Evolutionary conservation across 345 rosid species (phyloP), one percentile per base, ranked within the genome.

Genomic region (Lepidium africanum): DNA sequence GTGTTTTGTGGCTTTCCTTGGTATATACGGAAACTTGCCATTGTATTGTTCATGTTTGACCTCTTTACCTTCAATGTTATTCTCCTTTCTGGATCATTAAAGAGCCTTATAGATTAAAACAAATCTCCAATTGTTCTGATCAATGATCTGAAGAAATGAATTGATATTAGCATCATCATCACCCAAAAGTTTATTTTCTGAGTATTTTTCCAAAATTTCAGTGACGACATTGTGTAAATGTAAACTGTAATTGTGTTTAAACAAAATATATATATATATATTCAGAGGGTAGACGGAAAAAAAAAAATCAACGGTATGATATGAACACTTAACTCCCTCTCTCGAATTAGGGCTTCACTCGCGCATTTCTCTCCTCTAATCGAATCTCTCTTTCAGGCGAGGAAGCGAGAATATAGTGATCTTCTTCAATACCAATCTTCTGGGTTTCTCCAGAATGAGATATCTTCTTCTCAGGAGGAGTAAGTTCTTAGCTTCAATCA

Each of bases 391-490:
- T 25, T 59, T 21, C 51, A 62, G 11, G 8, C 32, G 69, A 62
- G 40, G 36, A 71, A 62, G 49, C 50, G 10, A 50, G 13, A 60
- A 63, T n/a, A 15, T 30, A 41, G 47, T 59, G 42, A 66, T 42
- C 77, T 19, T 54, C 56, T 54, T 21, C 49, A 36, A 9, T 25
- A 8, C 35, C 13, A 35, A 0, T 41, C 53, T 55, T 45, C 62
- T 65, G 72, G 72, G 71, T 10, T 23, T 48, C 59, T 38, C 69
- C 52, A 52, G 51, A 67, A 76, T 80, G 82, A 81, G 71, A 32
- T 63, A 48, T 23, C 63, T 74, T 12, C 71, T 83, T 60, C 76
- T 30, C 49, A 53, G 69, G 35, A 65, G 76, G 57, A 73, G 63
- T 64, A 79, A 77, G 46, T 43, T 83, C 42, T 42, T 63, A 37